Evolutionary conservation across 352 stramenopile genomes (phyloP), one percentile per base, ranked within the genome.

Genomic region (Blastocystis sp.): DNA sequence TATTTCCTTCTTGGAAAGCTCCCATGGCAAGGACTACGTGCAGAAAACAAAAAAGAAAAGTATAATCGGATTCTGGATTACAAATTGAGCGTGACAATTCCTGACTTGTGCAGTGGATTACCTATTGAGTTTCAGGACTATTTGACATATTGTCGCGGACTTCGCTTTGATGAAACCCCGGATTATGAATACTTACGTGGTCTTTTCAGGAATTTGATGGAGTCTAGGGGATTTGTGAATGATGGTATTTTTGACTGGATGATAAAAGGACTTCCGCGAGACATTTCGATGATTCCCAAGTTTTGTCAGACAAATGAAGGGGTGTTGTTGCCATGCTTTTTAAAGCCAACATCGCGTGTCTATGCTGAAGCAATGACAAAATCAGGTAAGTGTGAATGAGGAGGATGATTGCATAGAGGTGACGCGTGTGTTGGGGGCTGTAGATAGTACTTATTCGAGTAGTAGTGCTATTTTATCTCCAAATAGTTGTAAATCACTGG

Each of bases 31-130:
- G 95, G 95, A 62, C 92, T 98, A 62, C 96, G 97, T 91, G 95
- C 95, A 40, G 96, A 96, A 78, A 98, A 94, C 4, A 98, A 98
- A 91, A 98, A 97, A 81, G 94, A 98, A 91, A 98, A 98, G 91
- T 98, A 98, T 90, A 93, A 97, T 89, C 93, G 94, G 37, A 97
- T 97, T 91, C 96, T 97, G 94, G 95, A 98, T 93, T 94, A 58
- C 62, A 98, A 98, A 91, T 97, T 97, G n/a, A 44, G 24, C 0
- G 33, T 78, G 4, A n/a, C 90, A 11, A 89, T 93, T 44, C 90
- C 90, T 15, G 60, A 89, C 0, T 69, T 93, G 17, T 93, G 91
- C 73, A 90, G 92, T 76, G 90, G 90, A 35, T 91, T 91, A 51
- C 91, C 91, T 22, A 81, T 90, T 17, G 91, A 93, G 80, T 93